Base-by-base conservation (phyloP, 2,329 filamentous ascomycete species). In the Cylindrodendrum hubeiense region DNA sequence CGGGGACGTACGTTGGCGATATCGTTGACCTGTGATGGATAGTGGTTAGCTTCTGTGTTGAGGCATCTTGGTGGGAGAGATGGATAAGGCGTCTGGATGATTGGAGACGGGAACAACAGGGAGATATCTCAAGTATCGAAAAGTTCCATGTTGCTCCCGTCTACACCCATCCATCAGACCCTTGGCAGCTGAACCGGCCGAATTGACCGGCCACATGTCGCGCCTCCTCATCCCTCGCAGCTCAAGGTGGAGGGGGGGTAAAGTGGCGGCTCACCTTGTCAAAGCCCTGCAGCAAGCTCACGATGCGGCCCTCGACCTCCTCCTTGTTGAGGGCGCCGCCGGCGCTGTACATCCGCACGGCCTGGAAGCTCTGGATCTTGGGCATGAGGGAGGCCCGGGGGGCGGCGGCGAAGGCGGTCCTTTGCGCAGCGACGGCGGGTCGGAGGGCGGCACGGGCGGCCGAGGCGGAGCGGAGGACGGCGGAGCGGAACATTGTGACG, bases 271-370 rank as follows among this genome's bases (percentile, higher is more conserved):
- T 71, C 69, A 82, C 80, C 92, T 99, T 99, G 86, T 99, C 96
- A 81, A 98, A 99, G 81, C 95, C 95, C 85, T 94, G 92, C 82
- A 99, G 83, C 77, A 99, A 86, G 82, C 94, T 93, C 81, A 97
- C 88, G 87, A 98, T 98, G 79, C 95, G 90, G 67, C 93, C 93
- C 85, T 97, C 91, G 63, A 97, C 93, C 85, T 97, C 94, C 62
- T 90, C 86, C 86, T 94, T 91, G 76, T 89, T 87, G 71, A 98
- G 89, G 73, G 91, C 90, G 70, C 91, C 89, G 66, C 88, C 90
- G 58, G 95, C 93, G 73, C 95, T 94, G 86, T 99, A 99, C 86
- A 90, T 92, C 83, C 96, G 88, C 78, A 93, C 86, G 74, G 89
- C 87, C 79, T 91, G 87, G 83, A 90, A 88, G 77, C 87, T 86